phyloP scores from a whole-genome alignment of 2,329 filamentous ascomycete species.

The Thelonectria olida region DNA sequence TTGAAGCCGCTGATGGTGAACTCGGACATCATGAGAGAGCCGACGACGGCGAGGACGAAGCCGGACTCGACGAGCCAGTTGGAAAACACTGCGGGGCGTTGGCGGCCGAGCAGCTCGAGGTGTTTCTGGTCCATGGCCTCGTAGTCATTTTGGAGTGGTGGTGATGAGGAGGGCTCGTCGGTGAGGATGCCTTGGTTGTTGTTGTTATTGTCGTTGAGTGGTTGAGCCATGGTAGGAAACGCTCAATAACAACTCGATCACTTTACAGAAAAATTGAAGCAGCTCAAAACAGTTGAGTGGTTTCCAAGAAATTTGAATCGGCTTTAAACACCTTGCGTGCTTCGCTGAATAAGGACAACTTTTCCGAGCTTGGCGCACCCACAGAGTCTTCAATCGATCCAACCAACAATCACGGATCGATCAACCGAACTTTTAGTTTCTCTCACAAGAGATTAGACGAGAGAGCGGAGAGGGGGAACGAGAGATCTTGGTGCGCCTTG shows the following conservation, averaged over 20 bases:
- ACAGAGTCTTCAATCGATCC: not conserved
- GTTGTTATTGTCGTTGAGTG: not conserved
- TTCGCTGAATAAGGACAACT: no score
- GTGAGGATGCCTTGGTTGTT: not conserved
- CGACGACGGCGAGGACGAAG: constrained; percentile 70
- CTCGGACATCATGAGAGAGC: constrained; percentile 73
- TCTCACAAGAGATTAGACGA: not conserved
- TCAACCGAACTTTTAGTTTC: not conserved
- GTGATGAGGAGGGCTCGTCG: not conserved
- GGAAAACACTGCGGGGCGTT: constrained; percentile 65
- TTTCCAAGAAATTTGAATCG: no score
- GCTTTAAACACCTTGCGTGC: not conserved
- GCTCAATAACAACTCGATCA: not conserved
- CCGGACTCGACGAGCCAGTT: constrained; percentile 63
- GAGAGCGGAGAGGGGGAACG: no score
- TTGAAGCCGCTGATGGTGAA: constrained; percentile 82
- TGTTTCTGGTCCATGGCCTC: constrained; percentile 40
- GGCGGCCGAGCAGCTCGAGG: constrained; percentile 69
- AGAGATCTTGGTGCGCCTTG: no score
- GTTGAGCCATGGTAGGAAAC: not conserved
- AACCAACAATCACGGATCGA: not conserved
- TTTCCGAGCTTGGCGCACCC: not conserved
- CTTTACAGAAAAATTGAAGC: not conserved
- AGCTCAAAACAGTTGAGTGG: not conserved
- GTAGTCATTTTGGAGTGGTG: not conserved